phyloP scores from a whole-genome alignment of 768 basidiomycete species.

The Tricholoma bakamatsutake region DNA sequence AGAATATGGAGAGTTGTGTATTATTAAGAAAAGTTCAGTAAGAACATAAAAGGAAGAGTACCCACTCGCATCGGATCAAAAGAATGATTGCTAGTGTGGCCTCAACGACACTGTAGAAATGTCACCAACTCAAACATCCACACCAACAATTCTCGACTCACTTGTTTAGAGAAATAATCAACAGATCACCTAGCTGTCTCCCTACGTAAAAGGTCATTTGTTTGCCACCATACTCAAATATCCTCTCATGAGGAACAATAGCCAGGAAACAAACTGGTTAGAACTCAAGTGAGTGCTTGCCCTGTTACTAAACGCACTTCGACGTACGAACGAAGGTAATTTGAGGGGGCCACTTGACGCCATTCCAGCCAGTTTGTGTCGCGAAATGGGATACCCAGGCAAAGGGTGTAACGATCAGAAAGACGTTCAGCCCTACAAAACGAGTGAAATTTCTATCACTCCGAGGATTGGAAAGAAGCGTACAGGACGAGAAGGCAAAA shows the following conservation, averaged over 20 bases:
- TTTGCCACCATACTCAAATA: conserved; percentile 62
- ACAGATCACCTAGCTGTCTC: conserved; percentile 61
- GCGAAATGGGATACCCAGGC: conserved; percentile 56
- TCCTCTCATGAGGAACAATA: conserved; percentile 58
- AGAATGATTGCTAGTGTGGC: conserved; percentile 67
- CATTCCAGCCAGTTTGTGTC: conserved; percentile 23
- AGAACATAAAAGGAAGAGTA: conserved; percentile 8
- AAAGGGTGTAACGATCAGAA: conserved; percentile 52
- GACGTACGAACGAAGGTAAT: conserved; percentile 32
- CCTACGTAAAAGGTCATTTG: conserved; percentile 54
- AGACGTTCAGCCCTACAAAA: conserved; percentile 49
- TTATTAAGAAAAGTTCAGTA: background rate
- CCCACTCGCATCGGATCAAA: conserved; percentile 65
- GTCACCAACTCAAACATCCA: background rate
- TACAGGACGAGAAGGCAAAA: conserved; percentile 50
- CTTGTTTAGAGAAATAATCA: conserved; percentile 29
- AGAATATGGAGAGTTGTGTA: background rate
- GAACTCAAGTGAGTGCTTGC: background rate
- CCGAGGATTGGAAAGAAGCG: background rate
- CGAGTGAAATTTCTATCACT: background rate
- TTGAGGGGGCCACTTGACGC: conserved; percentile 6
- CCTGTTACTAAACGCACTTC: background rate
- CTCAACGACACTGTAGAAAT: conserved; percentile 51
- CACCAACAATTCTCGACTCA: background rate
- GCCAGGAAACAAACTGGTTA: conserved; percentile 54